Conservation (phyloP, 202 grass and related monocot genomes). For the Musa balbisiana region DNA sequence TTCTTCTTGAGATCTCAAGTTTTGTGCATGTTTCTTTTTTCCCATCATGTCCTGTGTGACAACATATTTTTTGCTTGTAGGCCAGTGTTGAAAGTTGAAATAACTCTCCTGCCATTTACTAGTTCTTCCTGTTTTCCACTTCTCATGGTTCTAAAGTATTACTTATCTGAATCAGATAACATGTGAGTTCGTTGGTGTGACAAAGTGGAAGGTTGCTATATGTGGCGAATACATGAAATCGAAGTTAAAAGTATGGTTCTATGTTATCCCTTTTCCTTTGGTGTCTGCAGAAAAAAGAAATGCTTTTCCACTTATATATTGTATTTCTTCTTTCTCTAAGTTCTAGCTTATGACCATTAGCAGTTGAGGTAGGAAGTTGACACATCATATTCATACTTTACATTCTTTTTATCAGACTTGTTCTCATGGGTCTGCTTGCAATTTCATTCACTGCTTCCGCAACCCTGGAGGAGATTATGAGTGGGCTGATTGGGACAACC, state of each 20-base stretch:
- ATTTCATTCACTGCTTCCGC: constrained; percentile 95
- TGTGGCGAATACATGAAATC: constrained; percentile 97
- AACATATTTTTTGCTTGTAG: background rate
- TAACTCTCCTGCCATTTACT: background rate
- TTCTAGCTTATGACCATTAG: constrained; percentile 8
- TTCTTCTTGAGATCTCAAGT: background rate
- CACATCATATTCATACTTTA: background rate
- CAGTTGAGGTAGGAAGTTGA: background rate
- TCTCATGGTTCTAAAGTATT: constrained; percentile 4
- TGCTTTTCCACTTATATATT: background rate
- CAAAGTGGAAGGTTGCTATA: constrained; percentile 94
- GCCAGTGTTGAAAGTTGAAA: background rate
- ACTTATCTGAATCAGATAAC: constrained; percentile 43
- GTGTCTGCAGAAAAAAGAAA: background rate
- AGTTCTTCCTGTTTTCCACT: background rate
- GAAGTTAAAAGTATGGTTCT: constrained; percentile 64
- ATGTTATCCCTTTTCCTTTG: background rate
- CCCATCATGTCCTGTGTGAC: background rate
- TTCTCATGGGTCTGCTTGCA: constrained; percentile 74
- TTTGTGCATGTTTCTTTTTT: background rate
- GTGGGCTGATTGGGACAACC: constrained; percentile 94
- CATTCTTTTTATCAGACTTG: constrained; percentile 66
- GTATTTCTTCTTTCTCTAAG: background rate
- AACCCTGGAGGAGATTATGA: constrained; percentile 98
- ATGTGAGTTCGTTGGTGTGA: constrained; percentile 79